These are phyloP conservation scores for Gremmenia infestans DNA, from an alignment of 2,329 filamentous ascomycete species.

Conservation along the genomic window DNA sequence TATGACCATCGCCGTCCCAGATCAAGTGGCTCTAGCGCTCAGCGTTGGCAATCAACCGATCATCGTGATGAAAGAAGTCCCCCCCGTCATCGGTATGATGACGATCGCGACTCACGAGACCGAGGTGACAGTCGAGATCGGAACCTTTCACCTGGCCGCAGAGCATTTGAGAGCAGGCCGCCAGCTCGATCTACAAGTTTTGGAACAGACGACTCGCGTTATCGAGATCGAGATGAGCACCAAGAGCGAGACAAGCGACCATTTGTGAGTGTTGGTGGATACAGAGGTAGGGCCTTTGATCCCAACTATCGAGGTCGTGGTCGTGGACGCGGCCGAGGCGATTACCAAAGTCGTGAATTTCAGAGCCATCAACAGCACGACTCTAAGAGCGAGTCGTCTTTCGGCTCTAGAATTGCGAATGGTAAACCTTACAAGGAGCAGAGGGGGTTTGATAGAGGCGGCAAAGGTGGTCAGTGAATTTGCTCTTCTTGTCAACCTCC, in stretches of 20 bases:
- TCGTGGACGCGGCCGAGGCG: slow-evolving; percentile 24
- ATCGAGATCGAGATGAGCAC: slow-evolving; percentile 12
- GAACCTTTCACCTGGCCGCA: slow-evolving; percentile 22
- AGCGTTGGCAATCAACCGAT: slow-evolving; percentile 16
- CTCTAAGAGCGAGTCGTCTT: slow-evolving; percentile 11
- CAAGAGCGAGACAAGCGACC: slow-evolving; percentile 10
- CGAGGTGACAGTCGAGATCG: slow-evolving; percentile 23
- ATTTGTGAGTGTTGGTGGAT: slow-evolving; percentile 18
- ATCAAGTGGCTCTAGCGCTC: slow-evolving; percentile 17
- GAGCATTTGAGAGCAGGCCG: slow-evolving; percentile 21
- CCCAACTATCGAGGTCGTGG: slow-evolving; percentile 27
- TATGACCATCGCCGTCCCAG: slow-evolving; percentile 17
- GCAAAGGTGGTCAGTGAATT: slow-evolving; percentile 31
- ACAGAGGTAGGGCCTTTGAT: slow-evolving; percentile 27
- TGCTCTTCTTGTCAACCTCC: slow-evolving; percentile 9
- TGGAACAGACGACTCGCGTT: slow-evolving; percentile 16
- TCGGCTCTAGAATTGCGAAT: slow-evolving; percentile 22
- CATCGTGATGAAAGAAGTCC: slow-evolving; percentile 19
- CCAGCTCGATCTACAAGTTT: slow-evolving; percentile 16
- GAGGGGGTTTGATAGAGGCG: slow-evolving; percentile 25
- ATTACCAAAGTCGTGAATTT: slow-evolving; percentile 3
- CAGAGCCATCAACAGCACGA: slow-evolving; percentile 6
- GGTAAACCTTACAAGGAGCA: slow-evolving; percentile 24
- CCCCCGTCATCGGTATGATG: slow-evolving; percentile 16
- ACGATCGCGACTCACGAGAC: slow-evolving; percentile 12